Percentiles rank a stretch among this genome's conserved stretches.
These are phyloP conservation scores for Geosiphon pyriformis DNA, from an alignment of 192 early-diverging fungal genomes.

Conservation along the genomic window DNA sequence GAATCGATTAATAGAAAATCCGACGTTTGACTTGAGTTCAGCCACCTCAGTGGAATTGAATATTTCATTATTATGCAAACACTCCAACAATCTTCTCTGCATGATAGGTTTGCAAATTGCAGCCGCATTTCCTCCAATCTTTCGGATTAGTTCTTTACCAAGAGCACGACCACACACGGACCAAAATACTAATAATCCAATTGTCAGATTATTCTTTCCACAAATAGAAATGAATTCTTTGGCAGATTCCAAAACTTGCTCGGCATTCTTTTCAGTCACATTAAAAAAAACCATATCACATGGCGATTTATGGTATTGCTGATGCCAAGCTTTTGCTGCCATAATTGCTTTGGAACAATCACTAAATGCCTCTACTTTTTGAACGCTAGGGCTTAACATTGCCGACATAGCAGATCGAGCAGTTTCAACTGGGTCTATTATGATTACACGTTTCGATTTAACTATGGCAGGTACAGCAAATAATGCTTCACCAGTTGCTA, in stretches of 20 bases:
- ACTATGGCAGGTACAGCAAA: conserved; percentile 20
- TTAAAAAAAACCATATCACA: conserved; percentile 35
- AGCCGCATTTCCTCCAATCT: conserved; percentile 26
- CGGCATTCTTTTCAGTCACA: conserved; percentile 16
- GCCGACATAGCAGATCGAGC: background rate
- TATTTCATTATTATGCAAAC: conserved; percentile 26
- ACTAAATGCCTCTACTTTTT: conserved; percentile 27
- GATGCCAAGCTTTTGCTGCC: conserved; percentile 14
- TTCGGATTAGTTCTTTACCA: conserved; percentile 30
- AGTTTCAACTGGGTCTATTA: conserved; percentile 13
- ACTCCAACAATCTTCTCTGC: conserved; percentile 30
- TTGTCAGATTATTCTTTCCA: conserved; percentile 27
- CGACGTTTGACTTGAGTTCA: too few species aligned
- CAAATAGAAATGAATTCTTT: conserved; percentile 23
- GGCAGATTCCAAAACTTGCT: conserved; percentile 24
- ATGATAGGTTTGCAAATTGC: conserved; percentile 35
- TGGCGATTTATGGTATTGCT: conserved; percentile 22
- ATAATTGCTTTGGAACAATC: conserved; percentile 22
- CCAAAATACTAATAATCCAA: conserved; percentile 33
- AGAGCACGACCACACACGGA: conserved; percentile 31
- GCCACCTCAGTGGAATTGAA: background rate
- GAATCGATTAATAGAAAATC: too few species aligned
- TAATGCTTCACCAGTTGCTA: conserved; percentile 15
- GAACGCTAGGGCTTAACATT: conserved; percentile 12
- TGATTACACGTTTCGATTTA: conserved; percentile 21